A percentile compares a stretch with the other conserved stretches of the same genome.
phyloP scores from a whole-genome alignment of 768 basidiomycete genomes.

The Imleria badia region DNA sequence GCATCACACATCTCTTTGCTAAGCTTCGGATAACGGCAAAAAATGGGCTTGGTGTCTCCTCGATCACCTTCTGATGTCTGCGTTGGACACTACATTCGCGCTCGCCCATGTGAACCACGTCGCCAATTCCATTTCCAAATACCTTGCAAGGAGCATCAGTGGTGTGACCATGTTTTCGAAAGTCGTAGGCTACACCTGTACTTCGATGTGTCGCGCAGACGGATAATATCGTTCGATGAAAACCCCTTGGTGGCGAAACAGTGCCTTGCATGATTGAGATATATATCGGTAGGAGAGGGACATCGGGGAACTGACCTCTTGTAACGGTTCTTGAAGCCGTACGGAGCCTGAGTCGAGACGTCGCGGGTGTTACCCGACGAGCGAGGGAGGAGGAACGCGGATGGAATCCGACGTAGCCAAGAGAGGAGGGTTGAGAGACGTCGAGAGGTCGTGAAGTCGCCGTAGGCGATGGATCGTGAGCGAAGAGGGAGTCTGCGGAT shows the following conservation, averaged over 20 bases:
- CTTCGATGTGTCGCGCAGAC: conserved; percentile 60
- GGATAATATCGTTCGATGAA: conserved; percentile 62
- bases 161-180: neutral
- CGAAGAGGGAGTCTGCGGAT: too few species aligned
- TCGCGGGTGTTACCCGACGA: too few species aligned
- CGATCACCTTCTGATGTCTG: conserved; percentile 71
- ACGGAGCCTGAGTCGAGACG: too few species aligned
- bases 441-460: too few species aligned
- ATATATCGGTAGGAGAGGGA: neutral
- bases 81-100: conserved; percentile 71
- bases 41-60: conserved; percentile 68
- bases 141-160: conserved; percentile 39
- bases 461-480: too few species aligned
- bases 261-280: conserved; percentile 27
- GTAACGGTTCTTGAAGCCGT: too few species aligned
- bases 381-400: too few species aligned
- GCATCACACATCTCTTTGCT: conserved; percentile 50
- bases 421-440: too few species aligned
- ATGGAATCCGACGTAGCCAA: too few species aligned
- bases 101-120: conserved; percentile 64
- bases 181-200: conserved; percentile 44
- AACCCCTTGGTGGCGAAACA: conserved; percentile 51
- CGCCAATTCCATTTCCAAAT: conserved; percentile 62
- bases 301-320: conserved; percentile 36
- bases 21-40: conserved; percentile 40